phyloP scores from a whole-genome alignment of 805 yeast genomes.

The Tetrapisispora namnaoensis region DNA sequence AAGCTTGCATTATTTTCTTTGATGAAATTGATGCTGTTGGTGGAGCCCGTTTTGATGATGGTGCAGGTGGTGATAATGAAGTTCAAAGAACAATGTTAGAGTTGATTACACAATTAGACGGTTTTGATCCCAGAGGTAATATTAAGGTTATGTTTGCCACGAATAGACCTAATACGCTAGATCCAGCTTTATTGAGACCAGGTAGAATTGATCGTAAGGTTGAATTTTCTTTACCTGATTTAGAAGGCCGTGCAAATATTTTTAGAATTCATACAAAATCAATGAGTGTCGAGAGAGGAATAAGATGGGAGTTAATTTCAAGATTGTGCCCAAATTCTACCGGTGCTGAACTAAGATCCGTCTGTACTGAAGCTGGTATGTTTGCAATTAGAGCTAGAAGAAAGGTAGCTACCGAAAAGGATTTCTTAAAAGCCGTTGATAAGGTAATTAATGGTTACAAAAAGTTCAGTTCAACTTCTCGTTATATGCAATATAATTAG shows the following conservation, averaged over 20 bases:
- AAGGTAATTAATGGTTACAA: constrained; percentile 97
- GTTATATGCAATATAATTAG: constrained; percentile 96
- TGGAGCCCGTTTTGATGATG: constrained; percentile 99
- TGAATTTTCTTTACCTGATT: constrained; percentile 90
- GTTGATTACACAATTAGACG: constrained; percentile 93
- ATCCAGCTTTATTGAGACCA: constrained; percentile 95
- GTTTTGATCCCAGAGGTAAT: constrained; percentile 97
- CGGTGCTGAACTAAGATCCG: constrained; percentile 97
- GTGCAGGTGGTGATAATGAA: constrained; percentile 99
- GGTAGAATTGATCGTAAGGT: constrained; percentile 99
- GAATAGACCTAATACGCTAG: constrained; percentile 94
- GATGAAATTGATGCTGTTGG: constrained; percentile 99
- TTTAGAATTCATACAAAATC: constrained; percentile 95
- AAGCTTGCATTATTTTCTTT: constrained; percentile 94
- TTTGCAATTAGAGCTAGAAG: constrained; percentile 97
- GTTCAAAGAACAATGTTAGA: constrained; percentile 99
- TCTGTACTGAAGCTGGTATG: constrained; percentile 99
- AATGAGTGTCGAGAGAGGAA: constrained; percentile 95
- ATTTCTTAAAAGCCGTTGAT: constrained; percentile 93
- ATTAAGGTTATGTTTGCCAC: constrained; percentile 99
- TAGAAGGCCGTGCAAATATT: constrained; percentile 96
- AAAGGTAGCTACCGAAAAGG: constrained; percentile 97
- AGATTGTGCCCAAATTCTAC: constrained; percentile 96
- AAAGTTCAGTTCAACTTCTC: constrained; percentile 93
- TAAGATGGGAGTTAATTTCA: constrained; percentile 97